Base-by-base conservation (phyloP, 345 rosid species). In the Cardiospermum halicacabum region DNA sequence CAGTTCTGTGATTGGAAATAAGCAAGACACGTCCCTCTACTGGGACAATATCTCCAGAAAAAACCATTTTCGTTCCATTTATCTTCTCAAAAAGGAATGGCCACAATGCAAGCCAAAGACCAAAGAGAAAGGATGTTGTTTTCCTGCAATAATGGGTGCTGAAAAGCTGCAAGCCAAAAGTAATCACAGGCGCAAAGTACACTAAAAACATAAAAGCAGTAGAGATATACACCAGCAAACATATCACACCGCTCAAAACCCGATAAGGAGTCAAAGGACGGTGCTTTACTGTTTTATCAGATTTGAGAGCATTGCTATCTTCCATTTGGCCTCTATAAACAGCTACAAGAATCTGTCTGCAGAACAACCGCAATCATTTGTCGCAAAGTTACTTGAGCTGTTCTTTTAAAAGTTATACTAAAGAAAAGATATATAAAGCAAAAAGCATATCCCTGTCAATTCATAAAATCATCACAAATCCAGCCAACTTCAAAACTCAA, bases 1-100 rank as follows among this genome's bases (percentile, higher is more conserved):
- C 97, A n/a, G 97, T 90, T 82, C 92, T 84, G 75, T 90, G 92
- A 69, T 90, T 89, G 24, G 91, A 76, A 60, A 89, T 77, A 9
- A 89, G 77, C 76, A 89, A 43, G 40, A 84, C 85, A 40, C 87
- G 85, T 72, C 84, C 89, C 64, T 75, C 74, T 7, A 39, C 64
- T 0, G 89, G 93, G 26, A 83, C 72, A 47, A 13, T 31, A 65
- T 89, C 91, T 53, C 96, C 96, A 47, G 77, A 89, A 66, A 90
- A 84, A 4, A 90, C 72, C 22, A 90, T 81, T 21, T 75, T 77
- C 2, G 96, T 89, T 69, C 89, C 70, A 15, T 89, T 89, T 64
- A 89, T 75, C 68, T 81, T 85, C 69, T 89, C 94, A 61, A 89
- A 89, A 2, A 89, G 77, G 60, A 87, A 89, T 37, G 96, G 96